These are phyloP conservation scores for Corrigiola litoralis DNA, from an alignment of 179 eudicot species.

Conservation along the genomic window DNA sequence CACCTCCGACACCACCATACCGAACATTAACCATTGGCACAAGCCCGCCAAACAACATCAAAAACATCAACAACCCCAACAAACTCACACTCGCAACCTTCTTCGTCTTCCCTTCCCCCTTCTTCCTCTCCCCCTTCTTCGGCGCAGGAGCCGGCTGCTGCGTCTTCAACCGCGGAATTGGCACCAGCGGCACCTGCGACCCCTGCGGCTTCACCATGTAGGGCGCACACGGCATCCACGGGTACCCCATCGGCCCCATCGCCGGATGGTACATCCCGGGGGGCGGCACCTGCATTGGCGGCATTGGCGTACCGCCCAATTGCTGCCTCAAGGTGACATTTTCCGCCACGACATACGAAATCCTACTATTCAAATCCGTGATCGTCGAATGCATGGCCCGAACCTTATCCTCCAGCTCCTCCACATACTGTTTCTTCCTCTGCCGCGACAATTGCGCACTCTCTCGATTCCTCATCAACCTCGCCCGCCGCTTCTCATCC, in stretches of 20 bases:
- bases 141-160: slow-evolving; percentile 44
- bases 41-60: slow-evolving; percentile 75
- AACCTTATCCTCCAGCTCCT: slow-evolving; percentile 92
- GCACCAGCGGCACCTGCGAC: slow-evolving; percentile 80
- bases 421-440: slow-evolving; percentile 88
- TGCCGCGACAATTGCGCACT: slow-evolving; percentile 92
- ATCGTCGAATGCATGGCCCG: slow-evolving; percentile 71
- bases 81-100: slow-evolving; percentile 93
- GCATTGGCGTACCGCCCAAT: slow-evolving; percentile 30
- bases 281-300: slow-evolving; percentile 31
- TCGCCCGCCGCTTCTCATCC: slow-evolving; percentile 68
- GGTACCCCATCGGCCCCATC: slow-evolving; percentile 64
- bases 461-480: slow-evolving; percentile 86
- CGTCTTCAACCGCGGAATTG: slow-evolving; percentile 78
- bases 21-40: slow-evolving; percentile 65
- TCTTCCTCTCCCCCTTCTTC: slow-evolving; percentile 48
- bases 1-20: slow-evolving; percentile 39
- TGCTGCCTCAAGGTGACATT: slow-evolving; percentile 68
- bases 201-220: slow-evolving; percentile 72
- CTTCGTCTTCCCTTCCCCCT: slow-evolving; percentile 57
- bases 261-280: slow-evolving; percentile 50
- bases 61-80: slow-evolving; percentile 66
- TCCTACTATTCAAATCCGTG: slow-evolving; percentile 64
- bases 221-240: slow-evolving; percentile 80
- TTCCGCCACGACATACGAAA: slow-evolving; percentile 68